Conservation (phyloP, 257 asterid genomes). For the Leptodermis oblonga region DNA sequence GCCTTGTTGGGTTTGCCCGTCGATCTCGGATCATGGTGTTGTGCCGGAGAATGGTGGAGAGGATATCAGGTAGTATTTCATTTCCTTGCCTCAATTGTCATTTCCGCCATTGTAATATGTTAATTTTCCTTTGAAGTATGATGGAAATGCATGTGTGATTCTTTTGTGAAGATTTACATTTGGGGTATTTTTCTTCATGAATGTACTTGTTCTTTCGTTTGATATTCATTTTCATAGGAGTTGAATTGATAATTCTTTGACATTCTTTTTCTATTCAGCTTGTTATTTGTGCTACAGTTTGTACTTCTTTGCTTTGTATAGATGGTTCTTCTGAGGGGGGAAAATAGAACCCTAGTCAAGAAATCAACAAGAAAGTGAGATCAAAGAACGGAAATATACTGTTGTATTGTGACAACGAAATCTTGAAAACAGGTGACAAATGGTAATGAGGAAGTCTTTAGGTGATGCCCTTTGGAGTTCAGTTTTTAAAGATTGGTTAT, state of each 20-base stretch:
- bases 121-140: background rate
- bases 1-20: constrained; percentile 18
- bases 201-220: background rate
- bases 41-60: constrained; percentile 32
- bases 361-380: background rate
- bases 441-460: background rate
- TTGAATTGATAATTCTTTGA: background rate
- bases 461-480: background rate
- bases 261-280: background rate
- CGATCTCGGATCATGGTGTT: constrained; percentile 1
- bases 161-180: background rate
- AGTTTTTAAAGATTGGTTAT: background rate
- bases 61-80: constrained; percentile 37
- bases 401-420: background rate
- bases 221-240: background rate
- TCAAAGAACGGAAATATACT: background rate
- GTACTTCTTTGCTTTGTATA: background rate
- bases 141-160: background rate
- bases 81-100: background rate
- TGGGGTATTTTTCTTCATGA: background rate
- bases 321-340: background rate
- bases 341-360: background rate
- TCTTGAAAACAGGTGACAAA: background rate
- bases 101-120: background rate
- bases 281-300: background rate